Base-by-base conservation (phyloP, 331 rosid genomes). In the Malus hybrid region DNA sequence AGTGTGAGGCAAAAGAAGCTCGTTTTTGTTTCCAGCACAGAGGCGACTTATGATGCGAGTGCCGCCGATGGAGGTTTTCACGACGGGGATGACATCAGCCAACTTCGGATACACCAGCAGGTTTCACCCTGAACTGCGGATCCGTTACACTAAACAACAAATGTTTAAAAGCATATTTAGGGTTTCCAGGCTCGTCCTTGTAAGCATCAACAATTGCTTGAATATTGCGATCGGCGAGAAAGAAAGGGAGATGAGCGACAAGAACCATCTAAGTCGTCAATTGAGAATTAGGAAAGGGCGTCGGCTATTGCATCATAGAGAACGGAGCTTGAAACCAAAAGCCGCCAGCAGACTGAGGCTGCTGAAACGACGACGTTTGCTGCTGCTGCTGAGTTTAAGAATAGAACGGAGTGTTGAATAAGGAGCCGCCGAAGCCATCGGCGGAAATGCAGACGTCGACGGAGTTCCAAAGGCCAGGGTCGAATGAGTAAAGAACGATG, bases 251-350 rank as follows among this genome's bases (percentile, higher is more conserved):
- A 4, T 97, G 93, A 39, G 97, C 87, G 7, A 94, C 99, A 2
- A 89, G 93, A 55, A 97, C 99, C 97, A 94, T 94, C 86, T 92
- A 97, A 76, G 99, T 90, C 44, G 90, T 92, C 79, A 94, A 84
- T 69, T 94, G 97, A 20, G 92, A 76, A 78, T 84, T 87, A 32
- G 86, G 81, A 62, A 86, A 83, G 0, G 77, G 81, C 50, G 85
- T 61, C 10, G 60, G 63, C 65, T 56, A 68, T 9, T 86, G 96
- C 44, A 83, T 76, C 52, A 76, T 39, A 5, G 80, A n/a, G 27
- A 67, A 78, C 33, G 91, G 83, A 73, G 79, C 76, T 77, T 70
- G 85, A 67, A 84, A 80, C 42, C 88, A 82, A 60, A 83, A 83
- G 36, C 89, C 85, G 4, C 85, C 76, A 19, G 77, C 44, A 19